Percentiles rank a stretch among this genome's conserved stretches.
These are phyloP conservation scores for Ogataea ganodermae DNA, from an alignment of 805 yeast genomes.

Conservation along the genomic window DNA sequence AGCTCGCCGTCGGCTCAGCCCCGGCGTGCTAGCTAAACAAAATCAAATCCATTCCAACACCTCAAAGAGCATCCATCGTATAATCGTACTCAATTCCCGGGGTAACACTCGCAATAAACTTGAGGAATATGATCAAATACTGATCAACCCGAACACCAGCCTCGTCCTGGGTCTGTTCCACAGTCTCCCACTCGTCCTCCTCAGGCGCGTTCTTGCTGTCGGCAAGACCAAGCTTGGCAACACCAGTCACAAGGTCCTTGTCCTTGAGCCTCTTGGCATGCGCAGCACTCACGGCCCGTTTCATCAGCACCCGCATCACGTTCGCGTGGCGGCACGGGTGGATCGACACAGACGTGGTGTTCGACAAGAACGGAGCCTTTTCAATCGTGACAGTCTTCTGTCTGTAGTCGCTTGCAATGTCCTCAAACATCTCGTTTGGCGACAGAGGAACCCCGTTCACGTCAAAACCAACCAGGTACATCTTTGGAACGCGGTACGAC, in stretches of 20 bases:
- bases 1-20: no score
- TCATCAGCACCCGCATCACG: conserved; percentile 88
- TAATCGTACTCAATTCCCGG: conserved; percentile 98
- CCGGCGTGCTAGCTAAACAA: not conserved
- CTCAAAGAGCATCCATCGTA: conserved; percentile 90
- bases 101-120: conserved; percentile 94
- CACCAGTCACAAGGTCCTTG: conserved; percentile 39
- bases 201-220: conserved; percentile 33
- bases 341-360: conserved; percentile 80
- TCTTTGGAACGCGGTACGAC: conserved; percentile 91
- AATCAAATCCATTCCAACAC: not conserved
- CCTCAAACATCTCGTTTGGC: conserved; percentile 93
- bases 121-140: conserved; percentile 83
- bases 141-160: conserved; percentile 80
- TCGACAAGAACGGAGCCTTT: conserved; percentile 78
- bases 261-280: conserved; percentile 35
- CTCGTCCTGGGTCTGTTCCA: conserved; percentile 35
- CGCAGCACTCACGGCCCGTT: conserved; percentile 59
- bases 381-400: conserved; percentile 97
- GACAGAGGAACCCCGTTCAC: conserved; percentile 81
- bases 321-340: conserved; percentile 96
- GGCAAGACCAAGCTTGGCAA: conserved; percentile 50
- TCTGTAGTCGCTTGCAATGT: conserved; percentile 86
- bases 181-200: conserved; percentile 57
- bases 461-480: conserved; percentile 87